Base-by-base conservation (phyloP, 2,329 filamentous ascomycete species). In the Nothopassalora personata region DNA sequence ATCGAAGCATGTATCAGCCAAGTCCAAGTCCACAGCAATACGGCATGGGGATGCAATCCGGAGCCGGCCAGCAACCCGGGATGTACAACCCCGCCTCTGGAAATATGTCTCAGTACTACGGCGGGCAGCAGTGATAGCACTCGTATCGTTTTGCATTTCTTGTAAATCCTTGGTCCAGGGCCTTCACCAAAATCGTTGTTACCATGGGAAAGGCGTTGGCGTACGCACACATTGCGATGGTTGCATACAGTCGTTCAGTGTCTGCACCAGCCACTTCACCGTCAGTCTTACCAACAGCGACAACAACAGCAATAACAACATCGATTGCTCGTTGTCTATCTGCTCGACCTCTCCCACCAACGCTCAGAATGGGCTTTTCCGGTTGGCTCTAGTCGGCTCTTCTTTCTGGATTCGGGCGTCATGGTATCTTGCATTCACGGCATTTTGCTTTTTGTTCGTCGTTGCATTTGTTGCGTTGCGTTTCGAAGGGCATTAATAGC, bases 1-100 rank as follows among this genome's bases (percentile, higher is more conserved):
- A 76, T 36, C 73, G 78, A 52, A 76, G 75, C 60, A 76, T 79
- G 58, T 81, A 81, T 64, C 78, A 80, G 62, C 76, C 76, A 30
- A 78, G 74, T 62, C 77, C 76, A 10, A 78, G 72, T 51, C 76
- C 68, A 19, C 65, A 68, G 54, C 72, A 79, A 49, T 80, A 75
- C 68, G 65, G 64, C 57, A 71, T 73, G 67, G 62, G 64, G 31
- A 58, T 64, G 39, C 67, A 72, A 57, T 66, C 67, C 5, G 67
- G 63, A 51, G 76, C 79, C 69, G 72, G 72, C 33, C 77, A 77
- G 62, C 79, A 81, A 64, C 76, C 77, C n/a, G 75, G 77, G 43
- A 80, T 81, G 79, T 78, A 79, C 63, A 75, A 75, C 59, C 74
- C 77, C 52, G 73, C 72, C n/a, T 68, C 66, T 43, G 67, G 67